phyloP scores from a whole-genome alignment of 768 basidiomycete genomes.

The Suillus tomentosus region DNA sequence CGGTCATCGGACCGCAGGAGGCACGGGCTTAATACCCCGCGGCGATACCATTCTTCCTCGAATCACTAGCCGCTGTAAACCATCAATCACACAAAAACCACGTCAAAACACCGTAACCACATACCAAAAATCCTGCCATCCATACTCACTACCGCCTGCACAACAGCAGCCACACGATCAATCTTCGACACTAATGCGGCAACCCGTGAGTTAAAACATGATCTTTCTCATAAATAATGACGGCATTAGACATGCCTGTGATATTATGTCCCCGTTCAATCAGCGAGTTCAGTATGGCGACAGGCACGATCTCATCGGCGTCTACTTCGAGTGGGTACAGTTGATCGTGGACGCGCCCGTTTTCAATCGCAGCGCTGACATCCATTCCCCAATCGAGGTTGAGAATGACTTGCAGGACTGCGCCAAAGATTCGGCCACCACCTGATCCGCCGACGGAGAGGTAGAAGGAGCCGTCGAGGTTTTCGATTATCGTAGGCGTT shows the following conservation, averaged over 20 bases:
- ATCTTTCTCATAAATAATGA: not conserved
- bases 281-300: slow-evolving; percentile 57
- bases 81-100: slow-evolving; percentile 1
- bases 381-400: slow-evolving; percentile 81
- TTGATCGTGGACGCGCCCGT: slow-evolving; percentile 83
- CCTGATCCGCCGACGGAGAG: slow-evolving; percentile 84
- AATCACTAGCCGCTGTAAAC: slow-evolving; percentile 78
- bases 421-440: slow-evolving; percentile 81
- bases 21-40: slow-evolving; percentile 64
- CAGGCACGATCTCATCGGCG: slow-evolving; percentile 63
- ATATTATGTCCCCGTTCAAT: slow-evolving; percentile 69
- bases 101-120: slow-evolving; percentile 23
- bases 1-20: not conserved
- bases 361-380: slow-evolving; percentile 80
- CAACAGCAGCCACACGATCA: slow-evolving; percentile 71
- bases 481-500: slow-evolving; percentile 76
- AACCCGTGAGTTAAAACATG: slow-evolving; percentile 7
- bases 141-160: slow-evolving; percentile 61
- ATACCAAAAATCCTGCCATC: slow-evolving; percentile 66
- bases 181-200: slow-evolving; percentile 55
- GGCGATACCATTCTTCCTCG: slow-evolving; percentile 90
- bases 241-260: slow-evolving; percentile 55
- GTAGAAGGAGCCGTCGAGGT: slow-evolving; percentile 71
- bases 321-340: slow-evolving; percentile 67
- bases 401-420: slow-evolving; percentile 77